Base-by-base conservation (phyloP, 768 basidiomycete genomes). In the Rhizopogon vinicolor region DNA sequence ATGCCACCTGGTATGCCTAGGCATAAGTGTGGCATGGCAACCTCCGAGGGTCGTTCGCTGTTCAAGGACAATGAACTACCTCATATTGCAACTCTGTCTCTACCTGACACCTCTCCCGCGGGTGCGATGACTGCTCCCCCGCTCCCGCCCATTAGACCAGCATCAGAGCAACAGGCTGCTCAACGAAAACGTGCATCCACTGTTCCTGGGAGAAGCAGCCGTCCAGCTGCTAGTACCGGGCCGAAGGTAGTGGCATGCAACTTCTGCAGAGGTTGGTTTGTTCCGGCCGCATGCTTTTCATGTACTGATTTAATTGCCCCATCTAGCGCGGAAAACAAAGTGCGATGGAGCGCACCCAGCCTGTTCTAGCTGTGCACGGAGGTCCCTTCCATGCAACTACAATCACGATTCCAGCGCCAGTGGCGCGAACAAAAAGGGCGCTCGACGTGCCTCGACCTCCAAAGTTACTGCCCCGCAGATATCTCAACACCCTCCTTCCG, bases 181-280 rank as follows among this genome's bases (percentile, higher is more conserved):
- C 83, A 84, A 68, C 75, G 89, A 62, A 85, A 84, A 65, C 83
- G 89, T 48, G 80, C 86, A 13, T 80, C 85, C 7, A 86, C 87
- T 7, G 78, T 87, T 12, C 84, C 84, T 44, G 85, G 80, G 41
- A 85, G 84, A 64, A 80, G 72, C 55, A 75, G 73, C 52, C 82
- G 84, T 58, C 77, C 79, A 63, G 71, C 76, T 48, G 82, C 83
- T 37, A 85, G 78, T 55, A 87, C 87, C 50, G 90, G 90, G 10
- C 88, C 89, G 44, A 92, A 92, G 65, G 87, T 91, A 12, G 89
- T 93, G 22, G 91, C 91, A 14, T 93, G 91, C 72, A 91, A 92
- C 70, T 90, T 90, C 67, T 93, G 91, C 71, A 81, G 91, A 76
- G 89, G 91, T 91, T 64, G 54, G 83, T 74, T 49, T 40, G 1